Base-by-base conservation (phyloP, 352 stramenopile genomes). In the Phytophthora rubi region DNA sequence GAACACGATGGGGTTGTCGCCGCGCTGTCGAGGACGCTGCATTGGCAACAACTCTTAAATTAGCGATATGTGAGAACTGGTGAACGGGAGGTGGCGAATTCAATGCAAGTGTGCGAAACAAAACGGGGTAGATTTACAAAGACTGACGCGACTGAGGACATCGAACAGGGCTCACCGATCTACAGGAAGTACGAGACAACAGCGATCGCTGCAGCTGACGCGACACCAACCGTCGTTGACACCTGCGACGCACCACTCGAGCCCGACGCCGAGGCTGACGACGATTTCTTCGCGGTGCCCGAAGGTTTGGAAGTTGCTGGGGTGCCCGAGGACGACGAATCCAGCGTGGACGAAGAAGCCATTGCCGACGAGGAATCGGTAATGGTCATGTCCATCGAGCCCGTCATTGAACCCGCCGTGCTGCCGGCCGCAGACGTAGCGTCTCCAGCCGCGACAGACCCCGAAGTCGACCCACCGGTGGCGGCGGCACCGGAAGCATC, bases 1-100 rank as follows among this genome's bases (percentile, higher is more conserved):
- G 72, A 96, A 99, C 45, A 99, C 97, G 57, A 96, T 80, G 49
- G 92, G 92, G 71, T 98, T 96, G 12, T 85, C 72, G 7, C 32
- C 18, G 4, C 62, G 68, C 18, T 63, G n/a, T 13, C 55, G 53
- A 52, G 54, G 32, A 4, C 26, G 49, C 21, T 75, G 68, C 68
- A 75, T 75, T 6, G 10, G 15, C 6, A 52, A 16, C 3, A 64
- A 52, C 39, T 53, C 63, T 39, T 60, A 65, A 70, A 56, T 65
- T 69, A 69, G 62, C 30, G 53, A 68, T n/a, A n/a, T n/a, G n/a
- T 0, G 37, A 45, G 9, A 45, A 47, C 39, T 3, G 0, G 33
- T 12, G 10, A 39, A 39, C 10, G 33, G 7, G 33, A 39, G 6
- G 9, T 39, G 33, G 33, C 5, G 44, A 51, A 21, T 18, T 16